A percentile compares a stretch with the other conserved stretches of the same genome.
These are phyloP conservation scores for Ogataea corticis DNA, from an alignment of 805 yeast genomes.

Conservation along the genomic window DNA sequence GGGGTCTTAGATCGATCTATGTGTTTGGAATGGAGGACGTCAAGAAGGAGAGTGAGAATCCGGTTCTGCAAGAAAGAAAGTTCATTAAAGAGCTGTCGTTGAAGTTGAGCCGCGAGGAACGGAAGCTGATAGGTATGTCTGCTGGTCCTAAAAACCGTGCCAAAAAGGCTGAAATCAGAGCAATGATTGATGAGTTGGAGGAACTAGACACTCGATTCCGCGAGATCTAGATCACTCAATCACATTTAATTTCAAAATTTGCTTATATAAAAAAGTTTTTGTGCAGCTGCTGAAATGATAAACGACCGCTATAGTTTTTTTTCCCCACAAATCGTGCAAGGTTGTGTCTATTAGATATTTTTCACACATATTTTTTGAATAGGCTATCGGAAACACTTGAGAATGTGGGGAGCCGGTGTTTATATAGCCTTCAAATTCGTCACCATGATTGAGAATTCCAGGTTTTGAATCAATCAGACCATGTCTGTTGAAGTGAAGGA, in stretches of 20 bases:
- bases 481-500: conserved; percentile 20
- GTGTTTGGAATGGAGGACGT: conserved; percentile 68
- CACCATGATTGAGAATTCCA: neutral
- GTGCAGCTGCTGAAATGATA: neutral
- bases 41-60: conserved; percentile 42
- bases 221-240: conserved; percentile 7
- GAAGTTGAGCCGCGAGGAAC: conserved; percentile 18
- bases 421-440: neutral
- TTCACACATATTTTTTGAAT: neutral
- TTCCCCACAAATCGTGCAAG: conserved; percentile 1
- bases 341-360: neutral
- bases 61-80: conserved; percentile 17
- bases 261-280: neutral
- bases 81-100: conserved; percentile 15
- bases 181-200: conserved; percentile 24
- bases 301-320: neutral
- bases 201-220: conserved; percentile 22
- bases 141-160: neutral
- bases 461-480: neutral
- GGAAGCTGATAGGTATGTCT: conserved; percentile 1
- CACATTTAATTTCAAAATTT: too few species aligned
- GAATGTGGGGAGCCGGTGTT: neutral
- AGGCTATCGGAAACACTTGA: neutral
- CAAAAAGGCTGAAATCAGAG: conserved; percentile 10
- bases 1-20: conserved; percentile 60